Conservation (phyloP, 1,284 basidiomycete species). For the Papiliotrema terrestris region DNA sequence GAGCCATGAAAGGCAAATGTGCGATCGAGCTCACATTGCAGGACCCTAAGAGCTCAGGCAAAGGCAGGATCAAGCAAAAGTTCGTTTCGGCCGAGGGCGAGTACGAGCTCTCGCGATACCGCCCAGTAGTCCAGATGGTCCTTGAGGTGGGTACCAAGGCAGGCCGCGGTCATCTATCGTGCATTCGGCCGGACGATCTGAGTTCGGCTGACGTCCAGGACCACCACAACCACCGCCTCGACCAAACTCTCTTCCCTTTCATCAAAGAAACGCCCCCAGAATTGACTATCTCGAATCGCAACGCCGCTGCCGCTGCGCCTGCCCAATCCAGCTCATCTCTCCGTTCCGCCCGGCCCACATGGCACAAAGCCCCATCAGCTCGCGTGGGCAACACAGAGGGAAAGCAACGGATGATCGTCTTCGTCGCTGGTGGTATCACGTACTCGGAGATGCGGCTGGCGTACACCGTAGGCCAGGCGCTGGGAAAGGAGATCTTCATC, state of each 20-base stretch:
- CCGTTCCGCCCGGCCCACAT: slow-evolving; percentile 70
- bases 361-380: slow-evolving; percentile 60
- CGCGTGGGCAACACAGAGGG: slow-evolving; percentile 48
- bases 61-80: slow-evolving; percentile 77
- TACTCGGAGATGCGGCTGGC: slow-evolving; percentile 90
- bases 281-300: slow-evolving; percentile 4
- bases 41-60: slow-evolving; percentile 68
- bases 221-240: slow-evolving; percentile 72
- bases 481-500: slow-evolving; percentile 87
- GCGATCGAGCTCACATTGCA: slow-evolving; percentile 43
- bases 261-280: slow-evolving; percentile 77
- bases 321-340: slow-evolving; percentile 59
- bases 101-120: slow-evolving; percentile 93
- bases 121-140: slow-evolving; percentile 77
- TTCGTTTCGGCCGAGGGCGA: slow-evolving; percentile 67
- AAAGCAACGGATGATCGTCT: slow-evolving; percentile 81
- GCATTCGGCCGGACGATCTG: slow-evolving; percentile 5
- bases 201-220: slow-evolving; percentile 57
- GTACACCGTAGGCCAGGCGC: slow-evolving; percentile 69
- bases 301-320: slow-evolving; percentile 2
- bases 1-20: no score
- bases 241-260: slow-evolving; percentile 79
- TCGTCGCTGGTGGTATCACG: slow-evolving; percentile 93
- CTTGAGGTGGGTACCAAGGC: slow-evolving; percentile 61
- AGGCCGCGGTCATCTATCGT: no score